phyloP scores from a whole-genome alignment of 805 yeast species.

The Lachancea lanzarotensis region DNA sequence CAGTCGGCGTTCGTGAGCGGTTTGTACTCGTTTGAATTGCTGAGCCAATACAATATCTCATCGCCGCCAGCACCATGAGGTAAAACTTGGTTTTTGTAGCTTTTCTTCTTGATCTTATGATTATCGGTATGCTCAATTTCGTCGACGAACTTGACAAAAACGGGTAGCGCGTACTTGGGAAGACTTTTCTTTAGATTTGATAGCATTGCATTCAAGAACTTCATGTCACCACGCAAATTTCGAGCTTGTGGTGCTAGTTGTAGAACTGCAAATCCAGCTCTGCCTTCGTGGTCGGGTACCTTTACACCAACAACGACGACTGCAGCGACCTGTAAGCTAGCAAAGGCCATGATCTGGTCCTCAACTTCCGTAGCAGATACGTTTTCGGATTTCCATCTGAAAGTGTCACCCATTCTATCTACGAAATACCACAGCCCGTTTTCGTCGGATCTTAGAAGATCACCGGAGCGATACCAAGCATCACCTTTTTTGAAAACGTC shows the following conservation, averaged over 20 bases:
- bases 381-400: slow-evolving; percentile 94
- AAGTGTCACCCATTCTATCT: slow-evolving; percentile 91
- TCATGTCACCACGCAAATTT: slow-evolving; percentile 15
- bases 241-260: slow-evolving; percentile 38
- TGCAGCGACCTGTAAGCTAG: slow-evolving; percentile 41
- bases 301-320: slow-evolving; percentile 83
- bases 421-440: slow-evolving; percentile 73
- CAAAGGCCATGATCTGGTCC: slow-evolving; percentile 46
- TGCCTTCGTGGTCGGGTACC: slow-evolving; percentile 85
- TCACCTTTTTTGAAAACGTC: slow-evolving; percentile 81
- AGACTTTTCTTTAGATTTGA: slow-evolving; percentile 37
- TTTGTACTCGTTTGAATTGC: slow-evolving; percentile 44
- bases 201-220: slow-evolving; percentile 37
- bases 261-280: slow-evolving; percentile 85
- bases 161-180: slow-evolving; percentile 83
- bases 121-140: slow-evolving; percentile 66
- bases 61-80: slow-evolving; percentile 59
- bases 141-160: slow-evolving; percentile 63
- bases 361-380: slow-evolving; percentile 93
- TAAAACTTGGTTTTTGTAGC: slow-evolving; percentile 57
- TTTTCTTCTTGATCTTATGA: slow-evolving; percentile 71
- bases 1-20: slow-evolving; percentile 53
- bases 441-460: slow-evolving; percentile 61
- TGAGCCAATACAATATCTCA: slow-evolving; percentile 68
- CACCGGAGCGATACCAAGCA: slow-evolving; percentile 88